Conservation (phyloP, 1,139 yeast genomes). For the Pichia sp. region DNA sequence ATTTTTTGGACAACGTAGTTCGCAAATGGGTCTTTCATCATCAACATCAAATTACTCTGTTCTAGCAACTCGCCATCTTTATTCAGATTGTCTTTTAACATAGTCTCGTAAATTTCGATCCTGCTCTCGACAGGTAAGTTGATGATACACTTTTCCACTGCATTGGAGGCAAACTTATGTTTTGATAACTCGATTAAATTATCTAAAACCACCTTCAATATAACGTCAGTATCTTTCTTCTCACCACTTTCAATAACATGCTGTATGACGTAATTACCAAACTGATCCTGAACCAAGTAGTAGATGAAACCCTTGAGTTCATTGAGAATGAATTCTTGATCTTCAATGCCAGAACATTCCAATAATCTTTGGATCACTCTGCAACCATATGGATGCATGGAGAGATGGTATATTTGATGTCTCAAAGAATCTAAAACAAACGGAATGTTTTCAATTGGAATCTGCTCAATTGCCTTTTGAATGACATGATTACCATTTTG, state of each 20-base stretch:
- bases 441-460: slow-evolving; percentile 66
- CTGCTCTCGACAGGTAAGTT: slow-evolving; percentile 65
- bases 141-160: slow-evolving; percentile 88
- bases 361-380: slow-evolving; percentile 89
- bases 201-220: slow-evolving; percentile 38
- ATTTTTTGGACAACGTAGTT: slow-evolving; percentile 94
- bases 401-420: slow-evolving; percentile 78
- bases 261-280: slow-evolving; percentile 96
- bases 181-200: slow-evolving; percentile 79
- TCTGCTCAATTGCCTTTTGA: slow-evolving; percentile 86
- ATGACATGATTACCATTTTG: slow-evolving; percentile 98
- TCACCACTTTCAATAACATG: slow-evolving; percentile 81
- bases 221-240: slow-evolving; percentile 40
- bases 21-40: slow-evolving; percentile 98
- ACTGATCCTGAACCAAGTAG: slow-evolving; percentile 87
- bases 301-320: slow-evolving; percentile 73
- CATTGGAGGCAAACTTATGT: slow-evolving; percentile 97
- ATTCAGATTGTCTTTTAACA: slow-evolving; percentile 49
- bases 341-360: slow-evolving; percentile 61
- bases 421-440: slow-evolving; percentile 72
- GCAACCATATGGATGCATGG: slow-evolving; percentile 97
- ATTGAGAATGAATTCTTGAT: slow-evolving; percentile 58
- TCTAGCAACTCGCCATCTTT: slow-evolving; percentile 47
- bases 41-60: slow-evolving; percentile 62
- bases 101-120: slow-evolving; percentile 55